Conservation (phyloP, 768 basidiomycete genomes). For the Pilatotrama ljubarskyi region DNA sequence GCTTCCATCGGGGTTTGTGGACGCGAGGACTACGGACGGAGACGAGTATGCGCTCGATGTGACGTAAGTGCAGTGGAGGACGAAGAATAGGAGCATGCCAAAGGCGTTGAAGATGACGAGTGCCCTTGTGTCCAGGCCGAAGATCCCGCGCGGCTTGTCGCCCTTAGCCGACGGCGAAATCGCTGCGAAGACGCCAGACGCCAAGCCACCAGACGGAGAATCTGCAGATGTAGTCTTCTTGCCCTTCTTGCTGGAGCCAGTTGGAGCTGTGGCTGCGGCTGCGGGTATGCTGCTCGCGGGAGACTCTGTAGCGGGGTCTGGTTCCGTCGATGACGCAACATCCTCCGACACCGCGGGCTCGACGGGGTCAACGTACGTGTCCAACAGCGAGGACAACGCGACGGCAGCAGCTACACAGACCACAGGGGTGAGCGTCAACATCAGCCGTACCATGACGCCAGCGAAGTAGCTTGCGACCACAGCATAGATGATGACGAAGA, state of each 20-base stretch:
- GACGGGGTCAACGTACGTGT: conserved; percentile 85
- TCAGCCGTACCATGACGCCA: conserved; percentile 98
- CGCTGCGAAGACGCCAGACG: conserved; percentile 41
- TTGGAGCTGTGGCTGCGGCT: conserved; percentile 12
- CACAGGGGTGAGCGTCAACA: conserved; percentile 95
- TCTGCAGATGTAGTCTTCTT: conserved; percentile 47
- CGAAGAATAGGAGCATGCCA: conserved; percentile 84
- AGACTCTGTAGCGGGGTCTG: conserved; percentile 27
- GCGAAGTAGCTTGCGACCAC: conserved; percentile 97
- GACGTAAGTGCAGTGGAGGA: conserved; percentile 96
- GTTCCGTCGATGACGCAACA: conserved; percentile 29
- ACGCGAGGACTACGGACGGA: conserved; percentile 93
- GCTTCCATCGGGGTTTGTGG: conserved; percentile 75
- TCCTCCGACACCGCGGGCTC: conserved; percentile 55
- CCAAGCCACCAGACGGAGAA: conserved; percentile 33
- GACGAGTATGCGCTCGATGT: conserved; percentile 95
- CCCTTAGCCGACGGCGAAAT: conserved; percentile 33
- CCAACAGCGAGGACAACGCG: conserved; percentile 82
- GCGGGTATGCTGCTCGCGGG: conserved; percentile 33
- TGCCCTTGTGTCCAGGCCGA: conserved; percentile 82
- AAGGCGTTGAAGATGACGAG: conserved; percentile 73
- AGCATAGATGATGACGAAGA: conserved; percentile 98
- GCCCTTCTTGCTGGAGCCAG: conserved; percentile 38
- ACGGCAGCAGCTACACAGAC: conserved; percentile 94
- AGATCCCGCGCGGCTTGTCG: conserved; percentile 59